Evolutionary conservation across 306 rosid species (phyloP), one percentile per base, ranked within the genome.

Genomic region (Benincasa hispida): DNA sequence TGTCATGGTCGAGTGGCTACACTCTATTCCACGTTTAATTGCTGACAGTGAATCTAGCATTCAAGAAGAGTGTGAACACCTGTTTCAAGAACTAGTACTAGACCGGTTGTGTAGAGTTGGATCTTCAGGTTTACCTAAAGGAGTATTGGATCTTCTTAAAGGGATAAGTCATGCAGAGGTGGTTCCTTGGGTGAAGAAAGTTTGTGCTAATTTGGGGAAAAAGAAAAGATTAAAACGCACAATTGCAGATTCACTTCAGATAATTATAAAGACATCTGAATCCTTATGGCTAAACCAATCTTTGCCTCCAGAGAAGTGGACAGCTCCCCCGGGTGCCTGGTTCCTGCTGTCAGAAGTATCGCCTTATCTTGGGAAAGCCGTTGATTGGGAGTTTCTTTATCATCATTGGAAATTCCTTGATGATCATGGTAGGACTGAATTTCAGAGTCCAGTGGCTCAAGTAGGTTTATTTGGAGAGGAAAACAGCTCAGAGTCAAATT

Each of bases 331-430:
- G 0, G 98, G 98, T 78, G 92, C 96, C 72, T 91, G 98, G 98
- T 87, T 93, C 87, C 96, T 93, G 72, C 78, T 93, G 70, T 91
- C 98, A 27, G 97, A 93, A 90, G 90, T 91, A 69, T 93, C 98
- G 15, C 81, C 85, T 42, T 93, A 79, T 81, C 94, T 93, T 84
- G 79, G 91, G 76, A 88, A 90, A 87, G 83, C 85, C 70, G 92
- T 93, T 72, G 88, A 90, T 74, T 93, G 97, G 98, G 88, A 91
- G 76, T 93, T 93, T 79, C 98, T 93, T 81, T 81, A 82, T 82
- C 98, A 93, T 87, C 96, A 93, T 75, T 93, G 98, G 97, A 81
- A 88, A 86, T 91, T 91, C 76, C 96, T 88, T 79, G 98, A 93
- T 86, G 87, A 88, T 78, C 83, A 87, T 76, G 83, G 83, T 73